Evolutionary conservation across 305 asterid genomes (phyloP), one percentile per base, ranked within the genome.

Genomic region (Coffea humblotiana): DNA sequence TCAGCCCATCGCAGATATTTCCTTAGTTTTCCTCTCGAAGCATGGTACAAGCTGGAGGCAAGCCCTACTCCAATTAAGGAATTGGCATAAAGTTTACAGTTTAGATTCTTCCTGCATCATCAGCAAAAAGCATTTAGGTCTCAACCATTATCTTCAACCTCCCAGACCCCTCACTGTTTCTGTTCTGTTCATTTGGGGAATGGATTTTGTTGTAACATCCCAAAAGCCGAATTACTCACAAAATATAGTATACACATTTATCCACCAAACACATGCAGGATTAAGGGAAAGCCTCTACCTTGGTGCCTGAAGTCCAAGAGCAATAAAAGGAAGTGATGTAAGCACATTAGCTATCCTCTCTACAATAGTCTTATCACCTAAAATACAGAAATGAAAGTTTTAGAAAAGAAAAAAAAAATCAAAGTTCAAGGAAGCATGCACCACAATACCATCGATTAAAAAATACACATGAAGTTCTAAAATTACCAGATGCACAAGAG

Each of bases 1-100:
- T 92, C 98, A 64, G 93, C 98, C 98, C 98, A 94, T 86, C 98
- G 91, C 79, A 92, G 84, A 84, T 90, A 94, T 88, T 91, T 92
- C 78, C 92, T 89, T 78, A 87, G 16, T 77, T 84, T 91, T 79
- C 98, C 98, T 81, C 94, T 90, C 1, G 98, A 94, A 80, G 92
- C 81, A 89, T 94, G 97, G 82, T 94, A 94, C 76, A 94, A 58
- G 81, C 90, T 91, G 68, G 97, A 94, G 51, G 95, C 88, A 80
- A 94, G 77, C 75, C 98, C 98, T 27, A 94, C 98, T 83, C 97
- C 98, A 29, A 94, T 87, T 82, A 94, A 90, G 11, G 98, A 92
- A 88, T 89, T 92, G 56, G 98, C 98, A 81, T 92, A 94, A 10
- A 94, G 83, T 85, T 87, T 90, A 87, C 94, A 92, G 73, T 86